phyloP scores from a whole-genome alignment of 768 basidiomycete genomes.

The Russula earlei region DNA sequence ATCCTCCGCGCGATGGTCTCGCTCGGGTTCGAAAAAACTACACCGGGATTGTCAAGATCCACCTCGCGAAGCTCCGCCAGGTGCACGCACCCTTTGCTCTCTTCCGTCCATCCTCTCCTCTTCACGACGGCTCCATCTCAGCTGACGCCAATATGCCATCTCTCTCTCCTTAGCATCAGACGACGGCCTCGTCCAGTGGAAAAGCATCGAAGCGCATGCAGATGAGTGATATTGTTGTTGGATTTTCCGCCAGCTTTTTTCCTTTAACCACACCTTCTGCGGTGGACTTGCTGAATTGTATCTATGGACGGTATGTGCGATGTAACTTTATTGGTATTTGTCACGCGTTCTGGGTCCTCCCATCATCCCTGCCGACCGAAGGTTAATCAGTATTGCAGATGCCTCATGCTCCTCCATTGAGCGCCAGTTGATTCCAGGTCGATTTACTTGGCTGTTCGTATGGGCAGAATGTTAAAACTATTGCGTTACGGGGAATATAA shows the following conservation, averaged over 20 bases:
- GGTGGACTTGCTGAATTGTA: constrained; percentile 1
- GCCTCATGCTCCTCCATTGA: too few relatives aligned
- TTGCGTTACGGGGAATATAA: too few relatives aligned
- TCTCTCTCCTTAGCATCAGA: constrained; percentile 15
- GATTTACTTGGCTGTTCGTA: too few relatives aligned
- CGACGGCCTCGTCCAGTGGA: constrained; percentile 15
- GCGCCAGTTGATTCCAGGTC: too few relatives aligned
- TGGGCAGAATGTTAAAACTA: too few relatives aligned
- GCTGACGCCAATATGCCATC: not conserved
- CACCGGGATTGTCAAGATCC: constrained; percentile 84
- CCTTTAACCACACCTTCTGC: not conserved
- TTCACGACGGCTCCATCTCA: not conserved
- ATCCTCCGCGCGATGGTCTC: constrained; percentile 90
- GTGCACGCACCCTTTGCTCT: constrained; percentile 29
- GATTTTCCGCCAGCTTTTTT: not conserved
- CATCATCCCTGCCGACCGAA: not conserved
- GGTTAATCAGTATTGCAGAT: not conserved
- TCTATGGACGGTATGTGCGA: constrained; percentile 14
- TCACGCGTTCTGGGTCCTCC: not conserved
- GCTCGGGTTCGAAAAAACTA: constrained; percentile 93
- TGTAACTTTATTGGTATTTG: constrained; percentile 18
- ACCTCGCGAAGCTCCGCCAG: constrained; percentile 83
- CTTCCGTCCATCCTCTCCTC: too few relatives aligned
- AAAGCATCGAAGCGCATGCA: constrained; percentile 12
- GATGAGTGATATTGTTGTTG: constrained; percentile 2